A percentile compares a stretch with the other conserved stretches of the same genome.
These are phyloP conservation scores for Colletotrichum sp. DNA, from an alignment of 2,329 filamentous ascomycete species.

Conservation along the genomic window DNA sequence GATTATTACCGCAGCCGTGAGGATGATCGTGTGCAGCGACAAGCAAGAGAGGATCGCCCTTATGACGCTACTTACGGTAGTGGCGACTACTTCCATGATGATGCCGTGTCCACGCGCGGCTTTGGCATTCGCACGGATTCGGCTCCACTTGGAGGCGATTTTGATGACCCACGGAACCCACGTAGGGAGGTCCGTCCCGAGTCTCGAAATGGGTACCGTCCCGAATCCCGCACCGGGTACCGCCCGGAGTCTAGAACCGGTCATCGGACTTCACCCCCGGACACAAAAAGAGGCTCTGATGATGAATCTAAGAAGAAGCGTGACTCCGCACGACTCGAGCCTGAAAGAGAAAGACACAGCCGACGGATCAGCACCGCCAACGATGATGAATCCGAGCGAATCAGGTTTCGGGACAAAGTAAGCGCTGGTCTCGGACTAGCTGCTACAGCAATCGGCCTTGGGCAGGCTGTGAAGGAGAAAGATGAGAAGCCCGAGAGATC, in stretches of 20 bases:
- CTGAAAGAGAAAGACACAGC: constrained; percentile 30
- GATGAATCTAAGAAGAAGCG: constrained; percentile 12
- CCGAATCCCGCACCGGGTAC: constrained; percentile 34
- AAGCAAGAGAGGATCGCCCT: constrained; percentile 46
- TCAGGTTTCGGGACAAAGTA: constrained; percentile 53
- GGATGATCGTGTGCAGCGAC: constrained; percentile 48
- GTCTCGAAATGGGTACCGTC: constrained; percentile 29
- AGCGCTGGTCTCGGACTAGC: constrained; percentile 52
- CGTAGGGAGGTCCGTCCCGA: constrained; percentile 28
- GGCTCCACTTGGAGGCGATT: constrained; percentile 32
- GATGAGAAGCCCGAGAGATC: constrained; percentile 36
- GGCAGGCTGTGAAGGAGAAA: constrained; percentile 39
- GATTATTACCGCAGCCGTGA: constrained; percentile 55
- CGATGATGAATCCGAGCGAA: constrained; percentile 43
- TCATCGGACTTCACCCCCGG: constrained; percentile 22
- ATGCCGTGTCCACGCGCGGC: constrained; percentile 50
- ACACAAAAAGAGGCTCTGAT: constrained; percentile 17
- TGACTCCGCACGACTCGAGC: constrained; percentile 13
- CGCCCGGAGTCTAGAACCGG: constrained; percentile 40
- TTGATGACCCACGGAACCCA: constrained; percentile 48
- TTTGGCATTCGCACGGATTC: constrained; percentile 56
- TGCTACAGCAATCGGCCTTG: constrained; percentile 52
- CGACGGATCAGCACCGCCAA: constrained; percentile 30
- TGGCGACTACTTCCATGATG: constrained; percentile 48
- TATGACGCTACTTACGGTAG: constrained; percentile 31